Evolutionary conservation across 805 yeast species (phyloP).

Genomic region (Saccharomycopsis fermentans): DNA sequence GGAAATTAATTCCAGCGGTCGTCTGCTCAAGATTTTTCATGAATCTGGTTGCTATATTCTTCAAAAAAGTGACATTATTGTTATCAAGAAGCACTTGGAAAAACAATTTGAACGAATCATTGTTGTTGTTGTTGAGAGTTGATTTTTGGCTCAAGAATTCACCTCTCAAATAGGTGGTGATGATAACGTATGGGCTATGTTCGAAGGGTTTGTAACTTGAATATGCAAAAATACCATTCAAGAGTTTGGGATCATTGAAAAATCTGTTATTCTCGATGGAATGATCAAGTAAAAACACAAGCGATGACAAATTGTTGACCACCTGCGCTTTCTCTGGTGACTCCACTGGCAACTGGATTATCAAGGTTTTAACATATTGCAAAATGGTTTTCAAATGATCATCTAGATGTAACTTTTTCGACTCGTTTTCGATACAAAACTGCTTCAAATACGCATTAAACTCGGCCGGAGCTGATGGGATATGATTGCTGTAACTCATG

Average conservation of each 20-base stretch:
- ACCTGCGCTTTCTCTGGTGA: not conserved
- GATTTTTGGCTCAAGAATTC: slow-evolving; percentile 12
- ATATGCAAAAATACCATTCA: slow-evolving; percentile 2
- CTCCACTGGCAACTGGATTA: not conserved
- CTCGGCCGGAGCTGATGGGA: slow-evolving; percentile 6
- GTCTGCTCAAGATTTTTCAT: not conserved
- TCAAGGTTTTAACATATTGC: not conserved
- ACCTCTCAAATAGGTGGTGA: slow-evolving; percentile 12
- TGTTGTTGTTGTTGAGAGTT: slow-evolving; percentile 2
- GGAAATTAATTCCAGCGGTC: slow-evolving; percentile 1
- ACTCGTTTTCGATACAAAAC: not conserved
- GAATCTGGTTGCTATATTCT: slow-evolving; percentile 1
- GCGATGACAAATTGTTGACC: not conserved
- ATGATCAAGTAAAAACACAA: slow-evolving; percentile 8
- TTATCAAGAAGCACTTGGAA: not conserved
- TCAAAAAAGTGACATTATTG: not conserved
- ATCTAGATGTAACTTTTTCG: slow-evolving; percentile 7
- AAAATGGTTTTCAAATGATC: slow-evolving; percentile 1
- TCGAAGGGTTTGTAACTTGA: slow-evolving; percentile 2
- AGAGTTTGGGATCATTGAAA: slow-evolving; percentile 12
- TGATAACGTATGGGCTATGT: slow-evolving; percentile 4
- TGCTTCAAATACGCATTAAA: slow-evolving; percentile 4
- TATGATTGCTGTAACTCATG: not conserved
- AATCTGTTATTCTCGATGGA: slow-evolving; percentile 8
- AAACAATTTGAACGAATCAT: slow-evolving; percentile 6